phyloP scores from a whole-genome alignment of 352 stramenopile species.

The Phytophthora fragariaefolia region DNA sequence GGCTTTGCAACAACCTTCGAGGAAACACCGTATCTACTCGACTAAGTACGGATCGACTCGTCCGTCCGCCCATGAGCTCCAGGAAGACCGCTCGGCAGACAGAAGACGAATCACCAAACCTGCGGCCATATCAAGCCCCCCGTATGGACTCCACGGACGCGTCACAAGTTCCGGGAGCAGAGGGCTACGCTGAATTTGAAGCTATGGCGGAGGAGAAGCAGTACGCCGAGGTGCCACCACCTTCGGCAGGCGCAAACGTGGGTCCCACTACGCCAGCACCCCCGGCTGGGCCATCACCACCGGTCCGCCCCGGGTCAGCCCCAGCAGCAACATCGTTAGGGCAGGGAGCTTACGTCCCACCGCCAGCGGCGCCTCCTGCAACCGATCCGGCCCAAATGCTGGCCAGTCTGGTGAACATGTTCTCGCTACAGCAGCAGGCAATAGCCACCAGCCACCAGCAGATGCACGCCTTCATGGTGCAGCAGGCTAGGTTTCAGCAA shows the following conservation, averaged over 20 bases:
- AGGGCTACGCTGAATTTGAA: background rate
- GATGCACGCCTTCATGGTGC: too few relatives aligned
- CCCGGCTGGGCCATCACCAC: background rate
- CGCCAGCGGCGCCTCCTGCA: conserved; percentile 6
- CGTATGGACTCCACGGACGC: background rate
- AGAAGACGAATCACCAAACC: conserved; percentile 8
- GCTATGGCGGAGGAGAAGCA: background rate
- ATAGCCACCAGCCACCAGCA: too few relatives aligned
- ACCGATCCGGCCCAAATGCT: background rate
- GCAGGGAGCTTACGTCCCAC: background rate
- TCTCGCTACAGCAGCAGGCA: too few relatives aligned
- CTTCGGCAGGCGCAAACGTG: background rate
- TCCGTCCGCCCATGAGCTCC: conserved; percentile 7
- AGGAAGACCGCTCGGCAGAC: conserved; percentile 6
- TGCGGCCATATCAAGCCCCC: background rate
- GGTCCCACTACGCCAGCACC: background rate
- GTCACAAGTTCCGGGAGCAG: background rate
- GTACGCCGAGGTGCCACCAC: background rate
- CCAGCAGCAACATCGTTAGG: background rate
- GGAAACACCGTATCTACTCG: conserved; percentile 3
- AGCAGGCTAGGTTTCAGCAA: too few relatives aligned
- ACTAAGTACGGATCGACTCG: conserved; percentile 7
- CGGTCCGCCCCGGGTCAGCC: background rate
- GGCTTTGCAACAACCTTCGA: conserved; percentile 18
- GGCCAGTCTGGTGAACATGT: too few relatives aligned